Evolutionary conservation across 768 basidiomycete genomes (phyloP).

Genomic region (Russula ochroleuca): DNA sequence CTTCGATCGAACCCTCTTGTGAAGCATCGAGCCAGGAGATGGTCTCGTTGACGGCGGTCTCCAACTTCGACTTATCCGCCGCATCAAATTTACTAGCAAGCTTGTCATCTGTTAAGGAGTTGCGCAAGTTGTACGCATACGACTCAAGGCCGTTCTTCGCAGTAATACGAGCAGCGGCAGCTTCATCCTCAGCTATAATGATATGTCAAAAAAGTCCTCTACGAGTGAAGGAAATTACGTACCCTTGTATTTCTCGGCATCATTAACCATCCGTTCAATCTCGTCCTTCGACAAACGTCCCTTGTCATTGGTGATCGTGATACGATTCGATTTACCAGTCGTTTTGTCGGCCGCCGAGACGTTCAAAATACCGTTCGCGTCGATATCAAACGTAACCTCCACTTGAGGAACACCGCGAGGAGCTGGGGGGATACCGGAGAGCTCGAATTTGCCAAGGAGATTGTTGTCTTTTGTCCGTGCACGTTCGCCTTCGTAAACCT

Average conservation of each 20-base stretch:
- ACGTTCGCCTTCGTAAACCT: constrained; percentile 98
- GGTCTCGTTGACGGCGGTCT: constrained; percentile 74
- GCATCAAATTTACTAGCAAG: constrained; percentile 84
- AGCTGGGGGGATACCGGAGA: constrained; percentile 92
- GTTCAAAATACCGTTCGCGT: constrained; percentile 94
- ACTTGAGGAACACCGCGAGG: constrained; percentile 98
- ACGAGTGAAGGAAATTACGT: constrained; percentile 29
- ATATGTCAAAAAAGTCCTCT: constrained; percentile 17
- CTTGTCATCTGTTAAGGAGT: constrained; percentile 81
- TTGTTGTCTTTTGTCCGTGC: constrained; percentile 99
- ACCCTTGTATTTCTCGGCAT: constrained; percentile 92
- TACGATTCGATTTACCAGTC: constrained; percentile 91
- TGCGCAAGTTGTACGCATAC: constrained; percentile 92
- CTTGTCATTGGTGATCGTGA: constrained; percentile 95
- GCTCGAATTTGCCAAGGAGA: constrained; percentile 96
- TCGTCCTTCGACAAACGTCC: constrained; percentile 96
- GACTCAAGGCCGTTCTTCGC: constrained; percentile 93
- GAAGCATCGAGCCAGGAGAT: constrained; percentile 84
- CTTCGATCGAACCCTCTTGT: constrained; percentile 89
- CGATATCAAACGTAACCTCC: constrained; percentile 97
- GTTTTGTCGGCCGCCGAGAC: constrained; percentile 96
- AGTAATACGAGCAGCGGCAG: constrained; percentile 73
- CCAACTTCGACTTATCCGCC: constrained; percentile 80
- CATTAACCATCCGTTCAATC: constrained; percentile 94
- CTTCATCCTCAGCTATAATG: constrained; percentile 75